A percentile compares a stretch with the other conserved stretches of the same genome.
phyloP scores from a whole-genome alignment of 2,329 filamentous ascomycete species.

The Pestalotiopsis sp. region DNA sequence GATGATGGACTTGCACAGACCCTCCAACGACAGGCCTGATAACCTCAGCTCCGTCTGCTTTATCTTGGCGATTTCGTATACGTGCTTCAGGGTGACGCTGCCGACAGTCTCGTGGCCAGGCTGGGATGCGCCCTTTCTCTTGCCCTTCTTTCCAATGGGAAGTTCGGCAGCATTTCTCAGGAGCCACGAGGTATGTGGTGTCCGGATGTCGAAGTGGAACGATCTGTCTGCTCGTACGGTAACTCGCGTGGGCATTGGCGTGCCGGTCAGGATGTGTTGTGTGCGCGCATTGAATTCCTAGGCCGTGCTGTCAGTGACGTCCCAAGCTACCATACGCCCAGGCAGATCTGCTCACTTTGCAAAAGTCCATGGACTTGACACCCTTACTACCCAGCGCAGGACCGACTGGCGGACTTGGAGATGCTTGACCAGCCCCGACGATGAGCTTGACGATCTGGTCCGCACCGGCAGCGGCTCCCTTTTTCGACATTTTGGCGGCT shows the following conservation, averaged over 20 bases:
- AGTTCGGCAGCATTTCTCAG: conserved; percentile 83
- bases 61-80: conserved; percentile 97
- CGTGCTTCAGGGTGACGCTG: conserved; percentile 86
- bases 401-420: conserved; percentile 92
- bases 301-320: conserved; percentile 19
- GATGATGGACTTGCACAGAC: conserved; percentile 74
- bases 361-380: conserved; percentile 99
- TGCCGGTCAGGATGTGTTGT: conserved; percentile 78
- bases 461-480: conserved; percentile 39
- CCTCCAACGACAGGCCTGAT: conserved; percentile 71
- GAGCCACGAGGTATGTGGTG: conserved; percentile 90
- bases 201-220: conserved; percentile 91
- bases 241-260: conserved; percentile 87
- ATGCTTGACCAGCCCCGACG: conserved; percentile 93
- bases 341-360: conserved; percentile 67
- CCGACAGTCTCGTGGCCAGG: conserved; percentile 81
- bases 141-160: conserved; percentile 71
- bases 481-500: conserved; percentile 53
- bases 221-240: conserved; percentile 90
- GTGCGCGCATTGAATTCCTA: conserved; percentile 98
- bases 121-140: conserved; percentile 75
- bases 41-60: conserved; percentile 80
- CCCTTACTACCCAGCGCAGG: conserved; percentile 95
- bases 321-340: neutral
- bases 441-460: conserved; percentile 95